Conservation (phyloP, 1,284 basidiomycete species). For the Austroboletus olivaceoglutinosus region DNA sequence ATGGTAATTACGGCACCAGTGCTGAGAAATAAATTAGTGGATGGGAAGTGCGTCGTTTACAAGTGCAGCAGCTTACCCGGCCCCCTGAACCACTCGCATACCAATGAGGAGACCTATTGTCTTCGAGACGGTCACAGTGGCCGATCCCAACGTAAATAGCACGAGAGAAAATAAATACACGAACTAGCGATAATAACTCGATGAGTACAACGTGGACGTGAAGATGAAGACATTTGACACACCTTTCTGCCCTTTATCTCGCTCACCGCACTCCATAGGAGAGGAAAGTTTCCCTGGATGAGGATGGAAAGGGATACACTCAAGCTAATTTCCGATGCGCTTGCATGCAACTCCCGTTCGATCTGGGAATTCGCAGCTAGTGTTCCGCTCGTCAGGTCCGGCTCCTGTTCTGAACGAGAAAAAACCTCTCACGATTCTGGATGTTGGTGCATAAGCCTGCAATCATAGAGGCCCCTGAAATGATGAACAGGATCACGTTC, state of each 20-base stretch:
- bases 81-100: slow-evolving; percentile 67
- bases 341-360: slow-evolving; percentile 63
- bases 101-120: slow-evolving; percentile 70
- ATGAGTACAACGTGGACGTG: background rate
- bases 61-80: slow-evolving; percentile 44
- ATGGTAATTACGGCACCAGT: slow-evolving; percentile 74
- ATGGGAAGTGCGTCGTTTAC: background rate
- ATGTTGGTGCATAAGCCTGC: slow-evolving; percentile 69
- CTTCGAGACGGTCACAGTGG: slow-evolving; percentile 60
- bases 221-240: background rate
- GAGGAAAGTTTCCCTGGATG: slow-evolving; percentile 64
- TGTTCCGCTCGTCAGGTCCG: slow-evolving; percentile 1
- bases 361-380: slow-evolving; percentile 74
- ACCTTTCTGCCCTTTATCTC: slow-evolving; percentile 83
- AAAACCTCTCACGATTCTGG: slow-evolving; percentile 56
- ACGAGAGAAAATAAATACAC: slow-evolving; percentile 66
- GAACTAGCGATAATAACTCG: slow-evolving; percentile 37
- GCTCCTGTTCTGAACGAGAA: background rate
- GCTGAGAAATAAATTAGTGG: slow-evolving; percentile 36
- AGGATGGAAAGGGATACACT: slow-evolving; percentile 79
- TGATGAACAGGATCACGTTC: slow-evolving; percentile 56
- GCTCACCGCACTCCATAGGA: slow-evolving; percentile 71
- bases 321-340: slow-evolving; percentile 67
- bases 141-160: slow-evolving; percentile 62
- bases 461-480: slow-evolving; percentile 64